These are phyloP conservation scores for Flueggea neowawraea DNA, from an alignment of 441 rosid species.

Conservation along the genomic window DNA sequence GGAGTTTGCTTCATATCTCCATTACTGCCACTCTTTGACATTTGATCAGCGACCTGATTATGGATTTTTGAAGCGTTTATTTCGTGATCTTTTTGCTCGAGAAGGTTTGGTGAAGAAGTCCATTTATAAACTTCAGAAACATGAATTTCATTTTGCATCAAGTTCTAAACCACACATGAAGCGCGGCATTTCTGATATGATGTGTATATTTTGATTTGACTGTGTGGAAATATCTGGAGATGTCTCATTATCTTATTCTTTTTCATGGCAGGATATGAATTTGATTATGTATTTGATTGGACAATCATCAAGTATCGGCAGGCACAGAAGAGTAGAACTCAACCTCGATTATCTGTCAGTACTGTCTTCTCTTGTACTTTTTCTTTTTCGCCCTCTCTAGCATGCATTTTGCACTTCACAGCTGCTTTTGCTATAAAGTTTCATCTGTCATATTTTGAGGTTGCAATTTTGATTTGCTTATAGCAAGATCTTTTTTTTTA, in stretches of 20 bases:
- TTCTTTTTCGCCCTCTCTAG: neutral
- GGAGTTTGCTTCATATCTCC: slow-evolving; percentile 93
- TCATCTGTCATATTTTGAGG: neutral
- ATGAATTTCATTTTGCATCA: neutral
- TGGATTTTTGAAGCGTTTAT: slow-evolving; percentile 87
- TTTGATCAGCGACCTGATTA: slow-evolving; percentile 93
- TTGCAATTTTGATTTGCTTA: neutral
- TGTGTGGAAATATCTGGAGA: neutral
- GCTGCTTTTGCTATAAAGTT: neutral
- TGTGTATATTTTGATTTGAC: no score
- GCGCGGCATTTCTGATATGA: no score
- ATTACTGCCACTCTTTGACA: slow-evolving; percentile 82
- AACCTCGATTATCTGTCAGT: slow-evolving; percentile 45
- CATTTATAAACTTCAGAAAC: neutral
- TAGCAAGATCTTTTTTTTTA: neutral
- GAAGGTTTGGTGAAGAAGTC: slow-evolving; percentile 47
- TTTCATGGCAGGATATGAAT: slow-evolving; percentile 54
- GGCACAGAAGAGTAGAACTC: slow-evolving; percentile 58
- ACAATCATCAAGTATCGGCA: slow-evolving; percentile 88
- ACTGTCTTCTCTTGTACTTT: neutral
- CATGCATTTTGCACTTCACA: neutral
- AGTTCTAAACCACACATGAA: neutral
- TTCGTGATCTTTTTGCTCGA: slow-evolving; percentile 69
- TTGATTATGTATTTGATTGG: slow-evolving; percentile 88
- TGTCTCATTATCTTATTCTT: neutral